Conservation (phyloP, 257 asterid genomes). For the Oldenlandia corymbosa region DNA sequence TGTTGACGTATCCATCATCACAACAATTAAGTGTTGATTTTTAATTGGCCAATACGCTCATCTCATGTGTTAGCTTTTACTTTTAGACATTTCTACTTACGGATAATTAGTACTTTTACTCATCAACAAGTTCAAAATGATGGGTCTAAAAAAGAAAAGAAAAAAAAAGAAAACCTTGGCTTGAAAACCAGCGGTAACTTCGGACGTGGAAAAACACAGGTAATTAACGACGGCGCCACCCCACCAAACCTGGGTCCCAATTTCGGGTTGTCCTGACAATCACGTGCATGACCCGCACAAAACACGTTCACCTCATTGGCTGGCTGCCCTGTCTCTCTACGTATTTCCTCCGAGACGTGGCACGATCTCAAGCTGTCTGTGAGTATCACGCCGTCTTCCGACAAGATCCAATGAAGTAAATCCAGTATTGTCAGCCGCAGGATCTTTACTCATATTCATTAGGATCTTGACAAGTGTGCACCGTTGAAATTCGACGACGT, state of each 20-base stretch:
- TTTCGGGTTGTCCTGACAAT: slow-evolving; percentile 12
- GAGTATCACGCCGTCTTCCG: not conserved
- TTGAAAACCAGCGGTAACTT: no score
- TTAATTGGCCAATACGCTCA: no score
- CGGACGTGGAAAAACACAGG: slow-evolving; percentile 7
- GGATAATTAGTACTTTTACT: no score
- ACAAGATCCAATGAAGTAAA: not conserved
- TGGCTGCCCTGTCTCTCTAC: not conserved
- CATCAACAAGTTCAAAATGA: no score
- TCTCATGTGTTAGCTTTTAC: no score
- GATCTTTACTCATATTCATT: slow-evolving; percentile 8
- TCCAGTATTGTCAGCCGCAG: not conserved
- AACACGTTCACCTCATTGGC: slow-evolving; percentile 33
- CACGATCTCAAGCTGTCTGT: not conserved
- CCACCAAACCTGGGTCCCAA: slow-evolving; percentile 19
- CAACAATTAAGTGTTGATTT: slow-evolving; percentile 1
- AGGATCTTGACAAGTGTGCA: slow-evolving; percentile 6
- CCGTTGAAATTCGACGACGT: slow-evolving; percentile 7
- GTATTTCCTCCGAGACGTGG: slow-evolving; percentile 8
- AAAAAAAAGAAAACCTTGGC: no score
- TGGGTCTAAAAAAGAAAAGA: no score
- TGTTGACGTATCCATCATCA: slow-evolving; percentile 5
- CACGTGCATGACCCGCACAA: slow-evolving; percentile 38
- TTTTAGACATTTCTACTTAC: no score
- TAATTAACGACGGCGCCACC: not conserved